Base-by-base conservation (phyloP, 495 filamentous ascomycete genomes). In the Xylaria venustula region DNA sequence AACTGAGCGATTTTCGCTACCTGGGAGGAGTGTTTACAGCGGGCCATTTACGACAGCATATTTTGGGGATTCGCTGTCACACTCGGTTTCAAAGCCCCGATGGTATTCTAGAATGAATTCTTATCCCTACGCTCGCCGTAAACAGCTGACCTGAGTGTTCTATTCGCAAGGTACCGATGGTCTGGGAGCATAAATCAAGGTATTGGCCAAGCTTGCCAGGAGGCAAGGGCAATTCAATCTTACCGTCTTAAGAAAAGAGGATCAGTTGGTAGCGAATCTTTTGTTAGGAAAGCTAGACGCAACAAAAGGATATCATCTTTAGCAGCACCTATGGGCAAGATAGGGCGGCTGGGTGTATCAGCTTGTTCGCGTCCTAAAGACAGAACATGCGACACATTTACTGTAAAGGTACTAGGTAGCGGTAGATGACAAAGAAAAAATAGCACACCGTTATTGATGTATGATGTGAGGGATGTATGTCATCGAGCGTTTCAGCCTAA, bases 51-150 rank as follows among this genome's bases (percentile, higher is more conserved):
- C 51, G 58, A 58, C 1, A 73, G 61, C 8, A 62, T 68, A 23
- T 81, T 77, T 63, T 71, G 79, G 54, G 81, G 80, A 66, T 83
- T 81, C 70, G 79, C 77, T 6, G 9, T 81, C n/a, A 70, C 70
- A 9, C 62, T 79, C 1, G 68, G 82, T 57, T 83, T 81, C 63
- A 64, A 69, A 30, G 37, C 71, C 12, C 69, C 71, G 79, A 78
- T 63, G 3, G 68, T 67, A 12, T 36, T n/a, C 26, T 23, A 7
- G 4, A 25, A 17, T 22, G 12, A 22, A 28, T 30, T 6, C 5
- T 34, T 56, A 7, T 3, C 14, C 15, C 17, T n/a, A 47, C 41
- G 54, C 12, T 47, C 44, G 34, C n/a, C n/a, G n/a, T n/a, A n/a
- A n/a, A n/a, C n/a, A n/a, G n/a, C n/a, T 75, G 3, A 71, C 74